Evolutionary conservation across 2,329 filamentous ascomycete species (phyloP), one percentile per base, ranked within the genome.

Genomic region (Onygena corvina): DNA sequence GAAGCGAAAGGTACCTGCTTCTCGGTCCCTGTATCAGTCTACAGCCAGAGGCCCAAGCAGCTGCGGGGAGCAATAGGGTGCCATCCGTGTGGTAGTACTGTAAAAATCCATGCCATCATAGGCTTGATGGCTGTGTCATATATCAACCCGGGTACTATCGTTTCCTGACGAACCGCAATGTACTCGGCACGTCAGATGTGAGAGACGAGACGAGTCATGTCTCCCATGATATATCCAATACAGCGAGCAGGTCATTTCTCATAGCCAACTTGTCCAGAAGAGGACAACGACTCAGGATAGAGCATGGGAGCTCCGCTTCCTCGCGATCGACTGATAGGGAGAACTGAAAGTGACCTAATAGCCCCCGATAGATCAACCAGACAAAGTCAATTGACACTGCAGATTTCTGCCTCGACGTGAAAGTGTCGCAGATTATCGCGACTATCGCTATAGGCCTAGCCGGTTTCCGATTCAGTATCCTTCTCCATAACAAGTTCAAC

Each of bases 401-500:
- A 42, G 21, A 21, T 42, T 42, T 40, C 27, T 8, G 23, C 21
- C 38, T 42, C 38, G n/a, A n/a, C n/a, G n/a, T n/a, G n/a, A n/a
- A n/a, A 27, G 38, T 25, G 12, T 25, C 27, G n/a, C 14, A 14
- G 38, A 42, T 12, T 42, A 42, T 14, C 20, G 21, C 38, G 21
- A 12, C n/a, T n/a, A 31, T 12, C 29, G n/a, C 29, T 11, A 12
- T 31, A 31, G 29, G 9, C 16, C 38, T 42, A 42, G 6, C 38
- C 38, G 21, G 38, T 27, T 27, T n/a, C 21, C 16, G 25, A 31
- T 31, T 45, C 44, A n/a, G 49, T 27, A 46, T 53, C 42, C 9
- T 52, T 48, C 7, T 29, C 48, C 42, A 52, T 60, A 21, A 67
- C 59, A 51, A 69, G 52, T 25, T 55, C 56, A 49, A 65, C 52